These are phyloP conservation scores for Petrea volubilis DNA, from an alignment of 257 asterid genomes.

Conservation along the genomic window DNA sequence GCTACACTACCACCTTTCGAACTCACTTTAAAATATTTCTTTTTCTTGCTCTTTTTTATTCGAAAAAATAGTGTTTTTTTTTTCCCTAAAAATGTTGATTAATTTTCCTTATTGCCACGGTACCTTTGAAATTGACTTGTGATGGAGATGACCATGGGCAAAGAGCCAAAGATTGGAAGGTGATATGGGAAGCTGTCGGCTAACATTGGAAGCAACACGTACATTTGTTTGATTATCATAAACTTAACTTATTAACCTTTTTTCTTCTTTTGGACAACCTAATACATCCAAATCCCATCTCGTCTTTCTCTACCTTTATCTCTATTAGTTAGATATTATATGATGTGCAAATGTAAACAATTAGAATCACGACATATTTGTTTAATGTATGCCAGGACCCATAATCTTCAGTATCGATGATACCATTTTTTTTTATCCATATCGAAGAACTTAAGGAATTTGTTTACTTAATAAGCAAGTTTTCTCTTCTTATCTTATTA, in stretches of 20 bases:
- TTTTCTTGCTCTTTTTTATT: neutral
- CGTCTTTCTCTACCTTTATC: too few species aligned
- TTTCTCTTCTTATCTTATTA: too few species aligned
- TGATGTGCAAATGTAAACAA: too few species aligned
- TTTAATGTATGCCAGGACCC: too few species aligned
- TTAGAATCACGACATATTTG: too few species aligned
- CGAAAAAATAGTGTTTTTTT: too few species aligned
- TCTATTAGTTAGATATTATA: too few species aligned
- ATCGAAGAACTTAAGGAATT: too few species aligned
- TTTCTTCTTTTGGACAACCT: neutral
- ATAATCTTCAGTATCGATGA: too few species aligned
- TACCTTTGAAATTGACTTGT: constrained; percentile 25
- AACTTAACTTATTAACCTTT: neutral
- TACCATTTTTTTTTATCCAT: too few species aligned
- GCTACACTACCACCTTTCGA: neutral
- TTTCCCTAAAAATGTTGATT: neutral
- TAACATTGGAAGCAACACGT: neutral
- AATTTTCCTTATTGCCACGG: neutral
- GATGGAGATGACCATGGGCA: constrained; percentile 23
- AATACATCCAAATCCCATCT: constrained; percentile 6
- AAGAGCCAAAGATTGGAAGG: constrained; percentile 8
- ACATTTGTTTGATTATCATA: neutral
- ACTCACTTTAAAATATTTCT: neutral
- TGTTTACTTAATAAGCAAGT: too few species aligned
- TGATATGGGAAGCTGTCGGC: constrained; percentile 34